These are phyloP conservation scores for Claviceps pazoutovae DNA, from an alignment of 2,329 filamentous ascomycete species.

Conservation along the genomic window DNA sequence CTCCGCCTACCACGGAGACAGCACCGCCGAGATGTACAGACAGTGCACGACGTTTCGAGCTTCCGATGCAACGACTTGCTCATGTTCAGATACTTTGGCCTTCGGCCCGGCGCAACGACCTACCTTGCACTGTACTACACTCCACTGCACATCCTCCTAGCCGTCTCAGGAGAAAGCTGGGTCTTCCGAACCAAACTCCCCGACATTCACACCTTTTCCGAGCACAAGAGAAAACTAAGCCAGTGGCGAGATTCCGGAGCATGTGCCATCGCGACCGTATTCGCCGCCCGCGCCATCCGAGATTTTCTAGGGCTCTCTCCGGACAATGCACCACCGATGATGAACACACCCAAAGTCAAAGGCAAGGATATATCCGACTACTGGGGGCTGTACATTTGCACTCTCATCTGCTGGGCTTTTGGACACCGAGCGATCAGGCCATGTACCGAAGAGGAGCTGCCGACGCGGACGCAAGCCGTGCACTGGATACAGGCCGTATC, in stretches of 20 bases:
- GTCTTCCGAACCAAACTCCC: constrained; percentile 41
- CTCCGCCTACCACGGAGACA: constrained; percentile 24
- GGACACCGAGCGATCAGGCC: constrained; percentile 20
- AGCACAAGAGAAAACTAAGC: constrained; percentile 32
- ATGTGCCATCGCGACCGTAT: constrained; percentile 31
- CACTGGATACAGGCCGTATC: constrained; percentile 29
- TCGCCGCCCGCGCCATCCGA: constrained; percentile 38
- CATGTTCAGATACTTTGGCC: constrained; percentile 29
- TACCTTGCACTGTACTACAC: constrained; percentile 45
- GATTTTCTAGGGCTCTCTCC: constrained; percentile 21
- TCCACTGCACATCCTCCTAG: constrained; percentile 42
- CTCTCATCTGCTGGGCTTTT: constrained; percentile 47
- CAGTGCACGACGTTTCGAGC: constrained; percentile 12
- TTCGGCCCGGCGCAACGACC: constrained; percentile 32
- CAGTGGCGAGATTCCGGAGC: constrained; percentile 31
- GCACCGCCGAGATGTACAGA: constrained; percentile 13
- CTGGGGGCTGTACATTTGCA: constrained; percentile 42
- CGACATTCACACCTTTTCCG: constrained; percentile 27
- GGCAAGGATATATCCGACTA: constrained; percentile 33
- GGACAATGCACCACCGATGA: background rate
- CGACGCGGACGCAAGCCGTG: constrained; percentile 15
- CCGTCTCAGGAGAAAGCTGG: constrained; percentile 45
- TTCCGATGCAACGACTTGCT: constrained; percentile 13
- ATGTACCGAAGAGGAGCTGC: constrained; percentile 9
- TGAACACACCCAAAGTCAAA: background rate